Conservation (phyloP, 257 asterid species). For the Salvia hispanica region DNA sequence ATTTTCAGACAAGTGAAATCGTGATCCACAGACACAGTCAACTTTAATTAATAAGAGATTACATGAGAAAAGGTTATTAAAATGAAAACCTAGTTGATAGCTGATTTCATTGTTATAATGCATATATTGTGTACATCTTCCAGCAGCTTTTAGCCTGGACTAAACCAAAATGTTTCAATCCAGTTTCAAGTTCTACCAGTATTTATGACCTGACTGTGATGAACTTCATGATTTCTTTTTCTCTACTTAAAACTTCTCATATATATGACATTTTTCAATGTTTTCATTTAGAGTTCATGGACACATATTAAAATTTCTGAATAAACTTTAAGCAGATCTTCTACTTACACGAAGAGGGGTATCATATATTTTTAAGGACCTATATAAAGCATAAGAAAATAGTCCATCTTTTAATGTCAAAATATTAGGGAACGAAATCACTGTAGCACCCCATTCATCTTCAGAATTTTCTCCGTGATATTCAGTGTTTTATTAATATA, state of each 20-base stretch:
- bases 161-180: not conserved
- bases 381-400: too few relatives aligned
- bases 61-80: not conserved
- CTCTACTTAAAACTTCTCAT: constrained; percentile 2
- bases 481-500: not conserved
- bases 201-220: not conserved
- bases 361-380: not conserved
- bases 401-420: too few relatives aligned
- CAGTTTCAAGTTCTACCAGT: too few relatives aligned
- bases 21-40: not conserved
- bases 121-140: constrained; percentile 6
- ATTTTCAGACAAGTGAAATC: constrained; percentile 24
- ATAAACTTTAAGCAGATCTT: not conserved
- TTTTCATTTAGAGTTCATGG: not conserved
- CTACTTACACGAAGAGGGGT: not conserved
- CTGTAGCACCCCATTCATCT: not conserved
- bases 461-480: not conserved
- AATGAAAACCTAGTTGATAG: constrained; percentile 9
- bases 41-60: not conserved
- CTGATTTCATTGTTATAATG: constrained; percentile 19
- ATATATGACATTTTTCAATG: not conserved
- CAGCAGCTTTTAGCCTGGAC: constrained; percentile 20
- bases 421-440: constrained; percentile 1
- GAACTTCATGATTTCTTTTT: not conserved
- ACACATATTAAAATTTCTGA: constrained; percentile 15